Conservation (phyloP, 345 rosid species). For the Melastoma malabathricum region DNA sequence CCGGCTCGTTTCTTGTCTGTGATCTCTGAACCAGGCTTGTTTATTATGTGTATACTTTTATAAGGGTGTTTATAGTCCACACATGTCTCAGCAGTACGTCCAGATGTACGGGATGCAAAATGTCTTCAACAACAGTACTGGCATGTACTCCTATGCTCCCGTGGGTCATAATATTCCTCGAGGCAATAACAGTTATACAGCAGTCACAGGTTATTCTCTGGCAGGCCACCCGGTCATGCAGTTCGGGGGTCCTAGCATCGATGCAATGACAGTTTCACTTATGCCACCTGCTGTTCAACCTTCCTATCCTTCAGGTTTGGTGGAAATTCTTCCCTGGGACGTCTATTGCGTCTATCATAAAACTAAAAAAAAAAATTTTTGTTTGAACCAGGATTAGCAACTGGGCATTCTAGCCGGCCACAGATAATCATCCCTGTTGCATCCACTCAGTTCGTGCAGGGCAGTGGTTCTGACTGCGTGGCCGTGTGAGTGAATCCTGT, state of each 20-base stretch:
- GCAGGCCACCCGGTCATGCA: constrained; percentile 73
- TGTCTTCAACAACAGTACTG: constrained; percentile 24
- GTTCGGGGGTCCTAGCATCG: constrained; percentile 35
- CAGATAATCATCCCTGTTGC: constrained; percentile 59
- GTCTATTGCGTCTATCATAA: too few species aligned
- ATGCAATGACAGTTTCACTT: constrained; percentile 52
- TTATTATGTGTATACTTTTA: constrained; percentile 15
- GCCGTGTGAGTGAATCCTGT: constrained; percentile 56
- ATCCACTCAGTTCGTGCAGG: constrained; percentile 60
- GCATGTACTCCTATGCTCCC: constrained; percentile 70
- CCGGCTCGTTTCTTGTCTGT: not conserved
- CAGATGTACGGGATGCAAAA: constrained; percentile 82
- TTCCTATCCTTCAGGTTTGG: constrained; percentile 57
- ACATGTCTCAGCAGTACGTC: constrained; percentile 73
- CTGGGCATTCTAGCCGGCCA: constrained; percentile 46
- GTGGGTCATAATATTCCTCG: constrained; percentile 51
- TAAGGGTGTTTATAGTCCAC: constrained; percentile 73
- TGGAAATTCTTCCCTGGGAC: not conserved
- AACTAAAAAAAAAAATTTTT: not conserved
- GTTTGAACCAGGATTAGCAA: constrained; percentile 26
- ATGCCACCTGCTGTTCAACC: constrained; percentile 45
- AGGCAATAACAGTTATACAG: constrained; percentile 49
- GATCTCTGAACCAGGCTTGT: too few species aligned
- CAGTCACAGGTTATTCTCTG: constrained; percentile 55
- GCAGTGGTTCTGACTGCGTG: constrained; percentile 75